These are phyloP conservation scores for Brassica juncea DNA, from an alignment of 345 rosid genomes.

Conservation along the genomic window DNA sequence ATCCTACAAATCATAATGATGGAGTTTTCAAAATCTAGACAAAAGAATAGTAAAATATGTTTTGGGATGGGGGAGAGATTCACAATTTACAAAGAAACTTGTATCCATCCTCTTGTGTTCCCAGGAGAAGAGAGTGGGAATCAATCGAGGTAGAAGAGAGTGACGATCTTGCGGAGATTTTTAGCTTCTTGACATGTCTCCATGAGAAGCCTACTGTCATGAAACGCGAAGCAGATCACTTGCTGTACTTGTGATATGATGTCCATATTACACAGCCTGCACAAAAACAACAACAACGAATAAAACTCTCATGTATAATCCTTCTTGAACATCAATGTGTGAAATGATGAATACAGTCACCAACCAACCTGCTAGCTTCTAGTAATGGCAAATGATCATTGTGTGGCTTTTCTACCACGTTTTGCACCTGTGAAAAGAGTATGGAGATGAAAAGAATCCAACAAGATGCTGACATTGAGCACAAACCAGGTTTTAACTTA, in stretches of 20 bases:
- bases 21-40: slow-evolving; percentile 20
- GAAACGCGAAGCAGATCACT: slow-evolving; percentile 98
- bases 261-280: slow-evolving; percentile 95
- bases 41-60: slow-evolving; percentile 23
- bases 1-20: neutral
- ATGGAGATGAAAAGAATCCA: neutral
- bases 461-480: neutral
- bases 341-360: neutral
- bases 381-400: slow-evolving; percentile 74
- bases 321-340: neutral
- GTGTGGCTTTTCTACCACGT: slow-evolving; percentile 82
- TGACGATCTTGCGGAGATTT: slow-evolving; percentile 83
- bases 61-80: slow-evolving; percentile 10
- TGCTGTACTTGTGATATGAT: slow-evolving; percentile 95
- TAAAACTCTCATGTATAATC: too few relatives aligned
- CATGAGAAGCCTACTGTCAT: slow-evolving; percentile 87
- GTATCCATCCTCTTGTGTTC: slow-evolving; percentile 10
- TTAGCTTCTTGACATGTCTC: slow-evolving; percentile 98
- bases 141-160: slow-evolving; percentile 90
- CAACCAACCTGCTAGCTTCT: slow-evolving; percentile 79
- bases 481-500: slow-evolving; percentile 40
- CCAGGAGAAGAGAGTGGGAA: slow-evolving; percentile 3
- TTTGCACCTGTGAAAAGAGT: slow-evolving; percentile 53
- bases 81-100: slow-evolving; percentile 28
- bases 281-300: neutral